phyloP scores from a whole-genome alignment of 1,284 basidiomycete genomes.

The Moesziomyces globuligerus region DNA sequence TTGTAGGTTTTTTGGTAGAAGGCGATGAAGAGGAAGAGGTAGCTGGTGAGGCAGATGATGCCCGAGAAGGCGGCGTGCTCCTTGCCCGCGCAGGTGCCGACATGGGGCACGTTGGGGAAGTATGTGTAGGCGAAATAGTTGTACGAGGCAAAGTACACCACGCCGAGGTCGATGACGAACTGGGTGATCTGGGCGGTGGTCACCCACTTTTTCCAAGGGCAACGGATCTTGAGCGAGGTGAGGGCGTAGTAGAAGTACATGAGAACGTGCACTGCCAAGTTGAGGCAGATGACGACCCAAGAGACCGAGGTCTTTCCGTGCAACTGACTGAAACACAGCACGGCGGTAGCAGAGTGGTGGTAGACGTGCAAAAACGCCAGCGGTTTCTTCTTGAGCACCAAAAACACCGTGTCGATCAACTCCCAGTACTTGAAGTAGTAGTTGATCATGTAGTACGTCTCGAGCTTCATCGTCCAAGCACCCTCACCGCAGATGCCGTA shows the following conservation, averaged over 20 bases:
- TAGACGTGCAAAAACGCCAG: constrained; percentile 95
- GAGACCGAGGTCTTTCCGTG: constrained; percentile 80
- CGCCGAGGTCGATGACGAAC: constrained; percentile 45
- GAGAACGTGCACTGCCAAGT: constrained; percentile 92
- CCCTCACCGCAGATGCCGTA: constrained; percentile 79
- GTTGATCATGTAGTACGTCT: constrained; percentile 92
- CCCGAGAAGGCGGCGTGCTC: constrained; percentile 89
- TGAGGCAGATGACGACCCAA: constrained; percentile 94
- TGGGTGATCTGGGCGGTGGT: constrained; percentile 89
- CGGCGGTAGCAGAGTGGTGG: constrained; percentile 97
- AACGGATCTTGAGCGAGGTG: constrained; percentile 56
- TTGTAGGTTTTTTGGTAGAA: constrained; percentile 68
- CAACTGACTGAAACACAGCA: constrained; percentile 92
- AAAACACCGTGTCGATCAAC: constrained; percentile 93
- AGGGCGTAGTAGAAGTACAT: constrained; percentile 75
- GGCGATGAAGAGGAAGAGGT: constrained; percentile 69
- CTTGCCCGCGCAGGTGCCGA: constrained; percentile 86
- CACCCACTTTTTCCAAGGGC: constrained; percentile 89
- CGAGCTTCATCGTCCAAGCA: constrained; percentile 77
- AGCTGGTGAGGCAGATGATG: constrained; percentile 85
- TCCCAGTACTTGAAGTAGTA: constrained; percentile 75
- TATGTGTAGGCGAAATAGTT: constrained; percentile 68
- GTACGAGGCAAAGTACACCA: constrained; percentile 53
- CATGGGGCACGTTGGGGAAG: constrained; percentile 73
- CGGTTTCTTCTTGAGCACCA: constrained; percentile 98